Conservation (phyloP, 2,329 filamentous ascomycete genomes). For the Pyrenophora seminiperda region DNA sequence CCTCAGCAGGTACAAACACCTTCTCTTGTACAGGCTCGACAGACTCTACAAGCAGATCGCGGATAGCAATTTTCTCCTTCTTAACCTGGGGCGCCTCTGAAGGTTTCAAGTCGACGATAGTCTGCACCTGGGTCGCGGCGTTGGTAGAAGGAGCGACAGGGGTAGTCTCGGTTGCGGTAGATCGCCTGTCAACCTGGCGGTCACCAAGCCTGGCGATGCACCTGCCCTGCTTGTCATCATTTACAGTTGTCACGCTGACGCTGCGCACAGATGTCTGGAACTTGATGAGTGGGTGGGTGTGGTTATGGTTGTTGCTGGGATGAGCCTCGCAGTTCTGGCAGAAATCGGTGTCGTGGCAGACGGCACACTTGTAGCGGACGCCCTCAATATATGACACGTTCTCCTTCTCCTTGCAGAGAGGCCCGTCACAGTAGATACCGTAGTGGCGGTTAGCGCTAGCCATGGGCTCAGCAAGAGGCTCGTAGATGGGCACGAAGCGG, state of each 20-base stretch:
- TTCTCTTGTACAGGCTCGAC: slow-evolving; percentile 43
- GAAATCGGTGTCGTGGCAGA: slow-evolving; percentile 94
- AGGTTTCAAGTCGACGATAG: slow-evolving; percentile 64
- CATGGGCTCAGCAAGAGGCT: slow-evolving; percentile 63
- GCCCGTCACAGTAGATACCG: slow-evolving; percentile 94
- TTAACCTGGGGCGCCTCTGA: slow-evolving; percentile 51
- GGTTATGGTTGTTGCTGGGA: slow-evolving; percentile 84
- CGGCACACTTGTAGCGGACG: slow-evolving; percentile 92
- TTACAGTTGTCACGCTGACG: slow-evolving; percentile 83
- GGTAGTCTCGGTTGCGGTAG: slow-evolving; percentile 59
- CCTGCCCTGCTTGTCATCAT: slow-evolving; percentile 73
- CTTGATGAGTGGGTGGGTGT: slow-evolving; percentile 95
- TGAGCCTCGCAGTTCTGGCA: slow-evolving; percentile 92
- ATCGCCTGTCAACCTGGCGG: slow-evolving; percentile 48
- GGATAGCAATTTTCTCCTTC: slow-evolving; percentile 51
- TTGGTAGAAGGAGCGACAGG: slow-evolving; percentile 55
- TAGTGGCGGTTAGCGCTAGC: slow-evolving; percentile 64
- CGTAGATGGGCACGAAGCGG: slow-evolving; percentile 87
- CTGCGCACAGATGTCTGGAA: slow-evolving; percentile 91
- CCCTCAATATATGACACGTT: slow-evolving; percentile 72
- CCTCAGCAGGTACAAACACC: slow-evolving; percentile 25
- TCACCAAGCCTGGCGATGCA: slow-evolving; percentile 76
- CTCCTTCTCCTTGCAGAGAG: slow-evolving; percentile 71
- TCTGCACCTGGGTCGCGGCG: slow-evolving; percentile 68
- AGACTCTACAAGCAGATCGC: slow-evolving; percentile 45